Evolutionary conservation across 768 basidiomycete genomes (phyloP).

Genomic region (Pleurotus sapidus): DNA sequence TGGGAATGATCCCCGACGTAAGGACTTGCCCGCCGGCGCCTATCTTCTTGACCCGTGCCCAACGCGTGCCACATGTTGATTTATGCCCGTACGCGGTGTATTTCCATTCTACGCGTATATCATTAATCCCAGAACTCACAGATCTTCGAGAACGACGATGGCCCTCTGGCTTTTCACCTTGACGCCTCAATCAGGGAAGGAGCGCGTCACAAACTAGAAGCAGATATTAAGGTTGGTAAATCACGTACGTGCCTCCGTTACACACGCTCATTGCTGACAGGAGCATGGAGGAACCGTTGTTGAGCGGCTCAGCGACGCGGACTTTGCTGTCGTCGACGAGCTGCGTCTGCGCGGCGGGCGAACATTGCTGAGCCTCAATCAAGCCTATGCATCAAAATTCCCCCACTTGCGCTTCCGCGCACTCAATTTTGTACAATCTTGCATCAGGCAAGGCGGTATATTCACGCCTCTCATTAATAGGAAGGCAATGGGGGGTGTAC

Average conservation of each 20-base stretch:
- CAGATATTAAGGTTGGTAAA: constrained; percentile 32
- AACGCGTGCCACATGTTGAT: too few species aligned
- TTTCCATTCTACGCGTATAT: too few species aligned
- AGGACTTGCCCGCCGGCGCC: too few species aligned
- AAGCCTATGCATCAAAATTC: constrained; percentile 14
- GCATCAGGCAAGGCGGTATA: constrained; percentile 11
- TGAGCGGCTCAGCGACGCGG: constrained; percentile 10
- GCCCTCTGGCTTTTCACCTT: constrained; percentile 29
- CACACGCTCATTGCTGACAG: constrained; percentile 8
- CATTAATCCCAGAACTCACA: neutral
- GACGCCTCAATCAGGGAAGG: constrained; percentile 26
- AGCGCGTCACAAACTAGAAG: constrained; percentile 16
- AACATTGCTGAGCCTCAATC: constrained; percentile 7
- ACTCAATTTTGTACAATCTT: constrained; percentile 14
- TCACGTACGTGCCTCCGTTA: neutral
- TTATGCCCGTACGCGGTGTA: too few species aligned
- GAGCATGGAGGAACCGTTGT: constrained; percentile 18
- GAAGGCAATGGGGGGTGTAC: constrained; percentile 18
- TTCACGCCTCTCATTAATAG: constrained; percentile 5
- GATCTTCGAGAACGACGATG: constrained; percentile 14
- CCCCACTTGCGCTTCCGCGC: constrained; percentile 17
- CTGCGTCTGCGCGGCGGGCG: constrained; percentile 8
- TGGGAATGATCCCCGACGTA: too few species aligned
- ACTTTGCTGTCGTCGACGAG: constrained; percentile 22
- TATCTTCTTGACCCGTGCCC: too few species aligned